Base-by-base conservation (phyloP, 2,329 filamentous ascomycete genomes). In the Neonectria sp. region DNA sequence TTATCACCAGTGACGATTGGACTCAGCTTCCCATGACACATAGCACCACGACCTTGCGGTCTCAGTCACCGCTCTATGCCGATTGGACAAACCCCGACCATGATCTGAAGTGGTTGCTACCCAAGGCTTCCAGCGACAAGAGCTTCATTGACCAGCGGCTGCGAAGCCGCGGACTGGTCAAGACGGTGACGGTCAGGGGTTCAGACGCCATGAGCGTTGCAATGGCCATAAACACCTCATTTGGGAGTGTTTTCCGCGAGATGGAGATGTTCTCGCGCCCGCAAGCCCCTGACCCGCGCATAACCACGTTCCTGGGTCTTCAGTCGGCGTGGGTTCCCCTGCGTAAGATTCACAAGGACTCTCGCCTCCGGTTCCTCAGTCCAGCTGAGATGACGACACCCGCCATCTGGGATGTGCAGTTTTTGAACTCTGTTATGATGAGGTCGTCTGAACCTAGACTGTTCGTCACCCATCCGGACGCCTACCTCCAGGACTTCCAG, bases 341-440 rank as follows among this genome's bases (percentile, higher is more conserved):
- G 21, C 89, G 93, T 57, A 95, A 95, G 78, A 83, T 94, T 3
- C 89, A 93, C 76, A 94, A 92, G 75, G 91, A 94, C 64, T 91
- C 91, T 0, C 88, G 90, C 29, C 85, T 95, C 7, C 89, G 90
- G 1, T 95, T 95, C 72, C 84, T 95, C 12, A 88, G 87, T 6
- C 90, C 89, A 1, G 84, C 89, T 1, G 93, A 95, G 77, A 92
- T 95, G 89, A 81, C 92, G 43, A 94, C 91, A 1, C 89, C 92
- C 0, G 87, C 90, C 1, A 80, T 90, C 3, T 95, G 93, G 93
- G 89, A 90, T 58, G 88, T 91, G 3, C 84, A 88, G 11, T 95
- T 95, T 69, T 84, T 95, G 31, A 86, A 86, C 56, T 90, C 91
- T 55, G 88, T 95, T 43, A 88, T 93, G 74, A 95, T 95, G 93